These are phyloP conservation scores for Talaromyces wortmannii DNA, from an alignment of 495 filamentous ascomycete species.

Conservation along the genomic window DNA sequence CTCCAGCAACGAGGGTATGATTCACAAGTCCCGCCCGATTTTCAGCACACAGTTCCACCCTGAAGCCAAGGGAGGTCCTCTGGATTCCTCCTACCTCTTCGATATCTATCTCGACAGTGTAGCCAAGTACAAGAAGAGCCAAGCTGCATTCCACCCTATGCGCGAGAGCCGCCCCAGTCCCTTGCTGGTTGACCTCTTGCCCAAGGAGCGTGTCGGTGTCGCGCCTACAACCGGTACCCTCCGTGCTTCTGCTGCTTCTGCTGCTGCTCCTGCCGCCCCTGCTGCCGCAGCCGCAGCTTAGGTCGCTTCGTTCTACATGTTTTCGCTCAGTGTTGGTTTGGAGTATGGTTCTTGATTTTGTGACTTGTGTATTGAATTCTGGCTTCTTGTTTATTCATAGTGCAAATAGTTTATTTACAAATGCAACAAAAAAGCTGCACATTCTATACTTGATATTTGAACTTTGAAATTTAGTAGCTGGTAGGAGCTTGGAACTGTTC, in stretches of 20 bases:
- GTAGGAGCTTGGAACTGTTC: no score
- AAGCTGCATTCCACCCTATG: slow-evolving; percentile 53
- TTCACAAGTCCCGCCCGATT: slow-evolving; percentile 92
- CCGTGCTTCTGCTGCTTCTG: slow-evolving; percentile 34
- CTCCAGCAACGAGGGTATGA: slow-evolving; percentile 89
- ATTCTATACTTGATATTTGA: no score
- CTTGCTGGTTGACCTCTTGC: slow-evolving; percentile 81
- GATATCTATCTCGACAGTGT: slow-evolving; percentile 93
- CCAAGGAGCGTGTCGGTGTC: slow-evolving; percentile 91
- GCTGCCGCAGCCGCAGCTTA: slow-evolving; percentile 4
- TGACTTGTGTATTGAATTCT: neutral
- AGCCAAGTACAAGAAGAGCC: slow-evolving; percentile 76
- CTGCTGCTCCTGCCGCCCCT: slow-evolving; percentile 11
- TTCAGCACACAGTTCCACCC: slow-evolving; percentile 99
- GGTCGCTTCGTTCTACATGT: neutral
- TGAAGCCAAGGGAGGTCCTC: slow-evolving; percentile 91
- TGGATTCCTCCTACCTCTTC: slow-evolving; percentile 91
- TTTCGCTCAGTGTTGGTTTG: no score
- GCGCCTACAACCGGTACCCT: slow-evolving; percentile 56
- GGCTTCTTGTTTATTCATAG: no score
- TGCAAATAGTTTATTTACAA: no score
- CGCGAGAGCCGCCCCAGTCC: slow-evolving; percentile 79
- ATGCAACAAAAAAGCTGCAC: no score
- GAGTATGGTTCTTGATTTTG: neutral
- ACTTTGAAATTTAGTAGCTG: no score